Percentiles rank a stretch among this genome's conserved stretches.
Conservation (phyloP, 176 grass and related monocot genomes). For the Carex scoparia region DNA sequence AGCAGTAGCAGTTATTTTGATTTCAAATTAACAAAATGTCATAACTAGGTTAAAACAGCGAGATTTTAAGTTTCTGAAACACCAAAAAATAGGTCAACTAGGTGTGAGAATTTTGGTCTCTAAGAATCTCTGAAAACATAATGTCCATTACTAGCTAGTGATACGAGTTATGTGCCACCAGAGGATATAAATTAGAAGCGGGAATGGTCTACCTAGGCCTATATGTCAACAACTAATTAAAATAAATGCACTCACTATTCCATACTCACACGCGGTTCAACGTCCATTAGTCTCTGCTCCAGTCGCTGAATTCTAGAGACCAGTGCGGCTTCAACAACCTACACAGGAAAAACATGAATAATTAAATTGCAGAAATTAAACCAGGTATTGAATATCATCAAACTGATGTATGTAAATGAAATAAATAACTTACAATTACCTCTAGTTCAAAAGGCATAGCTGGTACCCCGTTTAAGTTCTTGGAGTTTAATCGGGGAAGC, state of each 20-base stretch:
- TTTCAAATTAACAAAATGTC: slow-evolving; percentile 1
- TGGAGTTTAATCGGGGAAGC: slow-evolving; percentile 83
- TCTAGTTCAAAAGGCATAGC: slow-evolving; percentile 97
- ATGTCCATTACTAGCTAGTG: background rate
- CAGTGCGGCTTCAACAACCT: slow-evolving; percentile 98
- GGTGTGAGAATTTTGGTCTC: background rate
- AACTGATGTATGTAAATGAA: background rate
- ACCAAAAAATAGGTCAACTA: background rate
- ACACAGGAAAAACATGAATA: slow-evolving; percentile 11
- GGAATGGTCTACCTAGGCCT: background rate
- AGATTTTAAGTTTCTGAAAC: background rate
- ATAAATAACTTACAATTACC: slow-evolving; percentile 44
- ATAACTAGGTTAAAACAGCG: background rate
- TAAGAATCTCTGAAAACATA: background rate
- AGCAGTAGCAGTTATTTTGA: background rate
- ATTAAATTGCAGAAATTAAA: background rate
- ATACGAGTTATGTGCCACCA: background rate
- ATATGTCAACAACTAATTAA: background rate
- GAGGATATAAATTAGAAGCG: background rate
- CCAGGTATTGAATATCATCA: background rate
- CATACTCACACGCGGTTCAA: slow-evolving; percentile 90
- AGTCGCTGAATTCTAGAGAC: slow-evolving; percentile 86
- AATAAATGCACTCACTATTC: slow-evolving; percentile 19
- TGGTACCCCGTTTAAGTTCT: slow-evolving; percentile 64
- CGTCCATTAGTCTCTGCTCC: slow-evolving; percentile 76